Conservation (phyloP, 2,329 filamentous ascomycete species). For the Huntiella abstrusa region DNA sequence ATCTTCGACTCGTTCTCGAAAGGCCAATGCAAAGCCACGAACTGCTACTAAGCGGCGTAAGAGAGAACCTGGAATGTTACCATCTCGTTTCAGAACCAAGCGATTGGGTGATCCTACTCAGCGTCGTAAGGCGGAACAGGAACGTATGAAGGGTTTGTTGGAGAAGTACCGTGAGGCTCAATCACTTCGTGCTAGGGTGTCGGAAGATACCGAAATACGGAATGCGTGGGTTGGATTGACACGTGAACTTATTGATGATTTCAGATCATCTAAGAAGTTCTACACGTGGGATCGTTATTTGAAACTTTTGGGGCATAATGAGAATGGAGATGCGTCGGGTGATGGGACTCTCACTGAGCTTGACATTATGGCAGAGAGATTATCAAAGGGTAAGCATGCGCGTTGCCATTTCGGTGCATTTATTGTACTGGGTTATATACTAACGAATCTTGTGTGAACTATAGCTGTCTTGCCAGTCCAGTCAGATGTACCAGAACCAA, state of each 20-base stretch:
- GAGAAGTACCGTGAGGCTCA: conserved; percentile 27
- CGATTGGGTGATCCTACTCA: conserved; percentile 26
- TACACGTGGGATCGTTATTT: conserved; percentile 50
- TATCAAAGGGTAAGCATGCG: conserved; percentile 30
- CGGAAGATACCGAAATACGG: conserved; percentile 25
- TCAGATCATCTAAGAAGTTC: conserved; percentile 42
- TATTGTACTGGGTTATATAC: neutral
- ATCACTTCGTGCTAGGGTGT: conserved; percentile 23
- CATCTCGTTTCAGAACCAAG: conserved; percentile 26
- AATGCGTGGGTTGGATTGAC: conserved; percentile 39
- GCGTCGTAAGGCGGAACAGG: conserved; percentile 25
- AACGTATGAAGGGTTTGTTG: conserved; percentile 21
- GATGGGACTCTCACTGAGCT: conserved; percentile 24
- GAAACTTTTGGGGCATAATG: conserved; percentile 29
- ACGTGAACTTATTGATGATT: conserved; percentile 41
- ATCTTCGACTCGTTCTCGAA: conserved; percentile 70
- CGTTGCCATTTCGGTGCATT: too few relatives aligned
- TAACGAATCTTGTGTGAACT: neutral
- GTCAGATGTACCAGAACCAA: conserved; percentile 4
- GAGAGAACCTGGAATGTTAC: conserved; percentile 33
- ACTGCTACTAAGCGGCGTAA: conserved; percentile 60
- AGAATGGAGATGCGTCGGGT: conserved; percentile 13
- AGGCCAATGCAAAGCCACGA: conserved; percentile 49
- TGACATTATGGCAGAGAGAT: conserved; percentile 34
- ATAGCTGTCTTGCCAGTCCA: conserved; percentile 12